These are phyloP conservation scores for Cordyceps cateniannulata DNA, from an alignment of 2,329 filamentous ascomycete species.

Conservation along the genomic window DNA sequence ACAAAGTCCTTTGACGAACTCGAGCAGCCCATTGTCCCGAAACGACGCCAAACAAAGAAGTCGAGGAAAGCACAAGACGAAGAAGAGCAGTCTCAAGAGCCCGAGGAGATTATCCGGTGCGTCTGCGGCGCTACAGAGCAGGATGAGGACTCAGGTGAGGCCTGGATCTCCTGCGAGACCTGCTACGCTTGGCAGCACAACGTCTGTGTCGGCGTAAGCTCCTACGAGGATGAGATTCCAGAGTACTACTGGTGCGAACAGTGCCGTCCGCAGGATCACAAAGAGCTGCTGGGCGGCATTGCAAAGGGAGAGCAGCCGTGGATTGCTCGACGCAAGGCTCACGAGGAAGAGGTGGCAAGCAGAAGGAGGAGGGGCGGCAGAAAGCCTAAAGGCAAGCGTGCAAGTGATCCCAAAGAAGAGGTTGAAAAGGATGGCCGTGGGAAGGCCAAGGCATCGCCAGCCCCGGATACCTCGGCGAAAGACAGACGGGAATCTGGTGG, in stretches of 20 bases:
- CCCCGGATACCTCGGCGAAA: slow-evolving; percentile 34
- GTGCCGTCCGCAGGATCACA: slow-evolving; percentile 79
- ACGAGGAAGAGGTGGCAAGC: slow-evolving; percentile 56
- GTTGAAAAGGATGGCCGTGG: slow-evolving; percentile 35
- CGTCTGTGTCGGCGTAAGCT: slow-evolving; percentile 81
- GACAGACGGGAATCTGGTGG: slow-evolving; percentile 32
- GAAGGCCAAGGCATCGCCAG: slow-evolving; percentile 22
- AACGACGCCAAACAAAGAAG: slow-evolving; percentile 44
- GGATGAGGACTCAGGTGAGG: slow-evolving; percentile 77
- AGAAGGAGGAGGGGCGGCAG: slow-evolving; percentile 53
- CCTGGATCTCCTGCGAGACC: slow-evolving; percentile 93
- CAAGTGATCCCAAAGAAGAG: slow-evolving; percentile 61
- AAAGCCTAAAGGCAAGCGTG: slow-evolving; percentile 57
- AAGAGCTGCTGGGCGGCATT: slow-evolving; percentile 71
- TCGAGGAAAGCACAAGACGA: slow-evolving; percentile 56
- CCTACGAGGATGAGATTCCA: slow-evolving; percentile 70
- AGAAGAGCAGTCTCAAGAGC: slow-evolving; percentile 28
- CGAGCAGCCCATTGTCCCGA: slow-evolving; percentile 50
- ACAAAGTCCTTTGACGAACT: slow-evolving; percentile 78
- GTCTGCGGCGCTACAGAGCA: slow-evolving; percentile 85
- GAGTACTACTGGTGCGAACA: slow-evolving; percentile 89
- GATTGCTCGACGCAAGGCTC: slow-evolving; percentile 61
- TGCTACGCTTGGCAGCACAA: slow-evolving; percentile 97
- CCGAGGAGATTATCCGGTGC: slow-evolving; percentile 77
- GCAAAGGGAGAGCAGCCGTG: slow-evolving; percentile 78